Conservation (phyloP, 805 yeast species). For the Yamadazyma scolyti region DNA sequence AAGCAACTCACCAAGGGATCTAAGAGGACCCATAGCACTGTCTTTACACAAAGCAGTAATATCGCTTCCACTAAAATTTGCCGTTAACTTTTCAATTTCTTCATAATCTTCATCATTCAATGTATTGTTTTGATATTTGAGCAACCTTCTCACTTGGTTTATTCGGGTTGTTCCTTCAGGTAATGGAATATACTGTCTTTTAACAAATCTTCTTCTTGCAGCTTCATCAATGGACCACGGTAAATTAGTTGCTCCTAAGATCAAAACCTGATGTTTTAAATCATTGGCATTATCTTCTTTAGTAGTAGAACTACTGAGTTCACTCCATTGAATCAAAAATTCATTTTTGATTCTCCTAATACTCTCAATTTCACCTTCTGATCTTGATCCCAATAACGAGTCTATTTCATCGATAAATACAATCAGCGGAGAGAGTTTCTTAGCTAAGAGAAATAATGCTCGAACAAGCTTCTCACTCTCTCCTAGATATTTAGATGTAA, state of each 20-base stretch:
- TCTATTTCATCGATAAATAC: slow-evolving; percentile 97
- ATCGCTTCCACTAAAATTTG: slow-evolving; percentile 88
- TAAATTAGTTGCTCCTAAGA: slow-evolving; percentile 89
- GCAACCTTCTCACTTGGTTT: slow-evolving; percentile 63
- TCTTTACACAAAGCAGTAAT: slow-evolving; percentile 91
- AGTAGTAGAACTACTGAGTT: slow-evolving; percentile 70
- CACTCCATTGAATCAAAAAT: slow-evolving; percentile 92
- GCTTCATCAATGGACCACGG: slow-evolving; percentile 99
- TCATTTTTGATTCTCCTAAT: slow-evolving; percentile 89
- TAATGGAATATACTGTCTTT: slow-evolving; percentile 88
- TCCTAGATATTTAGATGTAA: slow-evolving; percentile 85
- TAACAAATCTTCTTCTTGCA: slow-evolving; percentile 87
- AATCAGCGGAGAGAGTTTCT: slow-evolving; percentile 84
- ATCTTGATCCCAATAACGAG: slow-evolving; percentile 76
- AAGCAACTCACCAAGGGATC: slow-evolving; percentile 84
- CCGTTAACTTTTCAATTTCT: slow-evolving; percentile 59
- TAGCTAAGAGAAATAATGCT: slow-evolving; percentile 81
- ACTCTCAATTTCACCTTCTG: slow-evolving; percentile 79
- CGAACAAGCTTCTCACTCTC: slow-evolving; percentile 92
- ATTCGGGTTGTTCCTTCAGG: slow-evolving; percentile 84
- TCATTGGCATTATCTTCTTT: slow-evolving; percentile 39
- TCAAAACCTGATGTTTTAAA: slow-evolving; percentile 61
- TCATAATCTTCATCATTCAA: slow-evolving; percentile 61
- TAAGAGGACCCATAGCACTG: slow-evolving; percentile 96
- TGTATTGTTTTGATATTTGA: slow-evolving; percentile 70